Conservation (phyloP, 1,139 yeast species). For the Pichia sp. region DNA sequence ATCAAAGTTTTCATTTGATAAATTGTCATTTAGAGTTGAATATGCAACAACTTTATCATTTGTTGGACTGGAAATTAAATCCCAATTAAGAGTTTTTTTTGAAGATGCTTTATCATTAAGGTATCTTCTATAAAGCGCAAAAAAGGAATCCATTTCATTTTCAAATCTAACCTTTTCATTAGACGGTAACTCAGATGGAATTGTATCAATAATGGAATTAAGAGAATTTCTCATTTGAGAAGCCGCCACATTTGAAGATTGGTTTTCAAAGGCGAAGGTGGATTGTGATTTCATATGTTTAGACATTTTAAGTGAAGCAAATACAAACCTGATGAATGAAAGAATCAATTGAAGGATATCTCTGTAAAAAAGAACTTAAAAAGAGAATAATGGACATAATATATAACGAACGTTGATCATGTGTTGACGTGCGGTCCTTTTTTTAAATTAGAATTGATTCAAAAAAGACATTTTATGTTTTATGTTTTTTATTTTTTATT, state of each 20-base stretch:
- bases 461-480: too few species aligned
- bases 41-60: slow-evolving; percentile 86
- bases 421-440: neutral
- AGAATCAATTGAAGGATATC: neutral
- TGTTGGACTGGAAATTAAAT: slow-evolving; percentile 82
- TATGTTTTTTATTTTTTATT: too few species aligned
- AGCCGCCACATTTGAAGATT: slow-evolving; percentile 94
- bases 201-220: slow-evolving; percentile 81
- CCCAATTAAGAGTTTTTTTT: slow-evolving; percentile 87
- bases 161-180: slow-evolving; percentile 58
- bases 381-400: neutral
- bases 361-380: neutral
- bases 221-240: slow-evolving; percentile 96
- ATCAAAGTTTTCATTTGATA: slow-evolving; percentile 43
- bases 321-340: neutral
- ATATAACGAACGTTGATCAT: neutral
- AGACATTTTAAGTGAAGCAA: slow-evolving; percentile 11
- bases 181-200: slow-evolving; percentile 32
- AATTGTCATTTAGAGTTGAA: slow-evolving; percentile 38
- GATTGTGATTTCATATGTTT: slow-evolving; percentile 74
- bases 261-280: slow-evolving; percentile 87
- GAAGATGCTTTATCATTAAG: slow-evolving; percentile 86
- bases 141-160: slow-evolving; percentile 90
- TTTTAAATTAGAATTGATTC: neutral
- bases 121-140: slow-evolving; percentile 88